These are phyloP conservation scores for Arabidopsis hybrid DNA, from an alignment of 441 rosid species.

Conservation along the genomic window DNA sequence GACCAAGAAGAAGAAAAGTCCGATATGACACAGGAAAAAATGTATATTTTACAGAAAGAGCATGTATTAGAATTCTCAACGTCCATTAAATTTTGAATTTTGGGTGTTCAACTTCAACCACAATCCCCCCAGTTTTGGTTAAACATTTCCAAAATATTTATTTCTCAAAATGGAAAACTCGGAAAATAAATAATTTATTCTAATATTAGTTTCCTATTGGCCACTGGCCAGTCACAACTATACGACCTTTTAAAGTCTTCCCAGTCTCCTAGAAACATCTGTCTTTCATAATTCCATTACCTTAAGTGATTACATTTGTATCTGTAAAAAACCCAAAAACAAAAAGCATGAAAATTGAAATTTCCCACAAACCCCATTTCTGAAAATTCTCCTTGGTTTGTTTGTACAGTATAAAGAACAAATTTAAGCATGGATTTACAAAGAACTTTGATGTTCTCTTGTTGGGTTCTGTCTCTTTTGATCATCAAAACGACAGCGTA, in stretches of 20 bases:
- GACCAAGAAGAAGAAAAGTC: not conserved
- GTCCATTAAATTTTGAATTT: slow-evolving; percentile 4
- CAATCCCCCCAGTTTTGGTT: slow-evolving; percentile 9
- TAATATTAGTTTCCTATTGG: not conserved
- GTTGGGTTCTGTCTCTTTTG: slow-evolving; percentile 26
- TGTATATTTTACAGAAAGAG: not conserved
- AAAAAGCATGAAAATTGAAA: not conserved
- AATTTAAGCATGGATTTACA: slow-evolving; percentile 23
- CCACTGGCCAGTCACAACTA: not conserved
- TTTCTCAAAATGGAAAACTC: slow-evolving; percentile 7
- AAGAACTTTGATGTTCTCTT: slow-evolving; percentile 7
- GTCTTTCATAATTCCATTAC: slow-evolving; percentile 14
- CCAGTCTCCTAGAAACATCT: slow-evolving; percentile 28
- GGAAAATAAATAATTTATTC: not conserved
- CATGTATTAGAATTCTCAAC: slow-evolving; percentile 14
- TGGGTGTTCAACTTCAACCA: slow-evolving; percentile 3
- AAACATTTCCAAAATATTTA: slow-evolving; percentile 13
- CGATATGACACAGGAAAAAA: not conserved
- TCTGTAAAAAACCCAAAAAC: not conserved
- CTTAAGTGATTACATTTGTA: not conserved
- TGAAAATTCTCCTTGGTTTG: not conserved
- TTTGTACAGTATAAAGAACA: not conserved
- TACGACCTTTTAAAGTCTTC: slow-evolving; percentile 19
- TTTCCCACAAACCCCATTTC: not conserved
- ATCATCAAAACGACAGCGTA: slow-evolving; percentile 21